These are phyloP conservation scores for Postia placenta DNA, from an alignment of 768 basidiomycete genomes.

Conservation along the genomic window DNA sequence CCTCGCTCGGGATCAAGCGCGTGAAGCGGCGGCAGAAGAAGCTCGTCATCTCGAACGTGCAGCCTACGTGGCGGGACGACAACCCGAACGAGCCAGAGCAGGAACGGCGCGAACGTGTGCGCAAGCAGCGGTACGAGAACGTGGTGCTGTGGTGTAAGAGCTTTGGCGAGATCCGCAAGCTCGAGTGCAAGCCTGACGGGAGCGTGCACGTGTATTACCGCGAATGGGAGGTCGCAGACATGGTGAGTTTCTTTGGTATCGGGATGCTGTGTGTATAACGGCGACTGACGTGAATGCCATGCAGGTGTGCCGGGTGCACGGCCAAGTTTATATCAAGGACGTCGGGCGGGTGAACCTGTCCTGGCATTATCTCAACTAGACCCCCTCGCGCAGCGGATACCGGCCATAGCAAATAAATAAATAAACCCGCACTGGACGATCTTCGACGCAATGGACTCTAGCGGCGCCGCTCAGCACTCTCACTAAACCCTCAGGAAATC, in stretches of 20 bases:
- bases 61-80: background rate
- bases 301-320: constrained; percentile 23
- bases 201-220: constrained; percentile 23
- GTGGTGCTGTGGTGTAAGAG: constrained; percentile 21
- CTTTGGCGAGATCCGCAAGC: constrained; percentile 19
- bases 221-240: constrained; percentile 22
- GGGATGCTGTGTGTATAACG: background rate
- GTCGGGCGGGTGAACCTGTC: constrained; percentile 22
- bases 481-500: background rate
- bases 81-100: constrained; percentile 4
- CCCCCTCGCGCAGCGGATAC: background rate
- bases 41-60: constrained; percentile 19
- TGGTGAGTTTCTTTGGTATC: constrained; percentile 10
- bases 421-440: background rate
- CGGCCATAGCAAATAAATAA: no score
- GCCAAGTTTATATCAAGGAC: constrained; percentile 22
- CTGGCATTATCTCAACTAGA: constrained; percentile 20
- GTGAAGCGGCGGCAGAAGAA: constrained; percentile 18
- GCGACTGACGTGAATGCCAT: background rate
- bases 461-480: background rate
- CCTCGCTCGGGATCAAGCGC: constrained; percentile 11
- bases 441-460: background rate
- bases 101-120: constrained; percentile 7
- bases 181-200: constrained; percentile 20
- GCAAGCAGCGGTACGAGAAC: constrained; percentile 13